Evolutionary conservation across 495 filamentous ascomycete species (phyloP).

Genomic region (Sporormia fimetaria): DNA sequence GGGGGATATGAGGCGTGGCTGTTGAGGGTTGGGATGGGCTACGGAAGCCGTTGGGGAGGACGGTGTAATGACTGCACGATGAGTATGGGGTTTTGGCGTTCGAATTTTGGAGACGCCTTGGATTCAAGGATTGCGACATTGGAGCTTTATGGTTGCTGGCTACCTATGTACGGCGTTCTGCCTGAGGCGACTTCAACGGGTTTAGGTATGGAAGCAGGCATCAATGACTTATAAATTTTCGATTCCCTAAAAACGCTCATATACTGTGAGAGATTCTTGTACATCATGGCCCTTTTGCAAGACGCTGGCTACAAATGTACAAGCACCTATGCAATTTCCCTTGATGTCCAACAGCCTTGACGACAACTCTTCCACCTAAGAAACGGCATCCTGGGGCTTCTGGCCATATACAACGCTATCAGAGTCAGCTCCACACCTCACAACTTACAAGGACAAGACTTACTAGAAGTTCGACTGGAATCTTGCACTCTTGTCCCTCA

Average conservation of each 20-base stretch:
- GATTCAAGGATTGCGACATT: too few species aligned
- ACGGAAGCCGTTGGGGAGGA: background rate
- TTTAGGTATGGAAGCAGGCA: too few species aligned
- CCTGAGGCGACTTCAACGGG: too few species aligned
- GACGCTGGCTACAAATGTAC: too few species aligned
- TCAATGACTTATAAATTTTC: too few species aligned
- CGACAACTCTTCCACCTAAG: background rate
- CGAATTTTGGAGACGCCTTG: background rate
- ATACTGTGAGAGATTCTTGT: too few species aligned
- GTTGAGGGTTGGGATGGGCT: background rate
- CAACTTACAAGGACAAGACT: background rate
- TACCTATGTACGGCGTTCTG: too few species aligned
- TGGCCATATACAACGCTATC: constrained; percentile 14
- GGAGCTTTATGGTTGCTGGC: too few species aligned
- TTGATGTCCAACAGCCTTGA: background rate
- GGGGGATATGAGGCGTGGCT: background rate
- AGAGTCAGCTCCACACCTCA: background rate
- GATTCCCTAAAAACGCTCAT: too few species aligned
- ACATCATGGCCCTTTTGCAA: too few species aligned
- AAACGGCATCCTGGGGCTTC: constrained; percentile 17
- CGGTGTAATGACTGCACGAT: background rate
- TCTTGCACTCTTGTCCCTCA: constrained; percentile 42
- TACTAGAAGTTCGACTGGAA: constrained; percentile 19
- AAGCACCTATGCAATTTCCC: background rate
- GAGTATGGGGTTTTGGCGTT: background rate